Evolutionary conservation across 148 eudicot species (phyloP), one percentile per base, ranked within the genome.

Genomic region (Cornus suecica): DNA sequence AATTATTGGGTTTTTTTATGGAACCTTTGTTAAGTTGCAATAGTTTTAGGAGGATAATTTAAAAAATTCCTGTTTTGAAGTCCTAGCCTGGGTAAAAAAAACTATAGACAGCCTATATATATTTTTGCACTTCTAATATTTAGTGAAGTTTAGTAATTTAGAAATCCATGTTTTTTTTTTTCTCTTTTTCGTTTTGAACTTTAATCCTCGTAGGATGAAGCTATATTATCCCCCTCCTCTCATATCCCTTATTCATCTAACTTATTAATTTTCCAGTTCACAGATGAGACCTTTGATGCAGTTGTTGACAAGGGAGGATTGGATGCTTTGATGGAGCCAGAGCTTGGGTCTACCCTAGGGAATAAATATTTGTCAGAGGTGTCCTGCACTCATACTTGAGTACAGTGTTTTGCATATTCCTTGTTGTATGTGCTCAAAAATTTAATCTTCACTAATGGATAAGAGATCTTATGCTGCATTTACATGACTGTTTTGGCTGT

Each of bases 291-390:
- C 28, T 92, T 92, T 75, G 92, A 91, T 80, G 78, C 83, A 45
- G 87, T 91, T 74, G 83, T 95, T 76, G 99, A 95, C 63, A 95
- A 95, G 64, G 99, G 99, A 58, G 97, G 99, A 37, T 83, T 95
- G 84, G 99, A 95, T 87, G 97, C 99, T 31, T 79, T 95, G 79
- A 95, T 95, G 99, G 99, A 95, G 87, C 97, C 99, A 32, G 88
- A 88, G 82, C 84, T 83, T 69, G 99, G 99, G 24, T 56, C 92
- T 8, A 86, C 81, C 75, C 83, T 95, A 48, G 99, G 99, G 23
- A 85, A 68, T 82, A 87, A 84, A 74, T 95, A 95, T 82, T 77
- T 95, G 64, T 90, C 94, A 23, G 97, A 95, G 99, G 99, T 94
- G 86, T 68, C 74, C 25, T 79, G 75, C 71, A 77, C 74, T 77